These are phyloP conservation scores for Termitomyces titanicus DNA, from an alignment of 768 basidiomycete genomes.

Conservation along the genomic window DNA sequence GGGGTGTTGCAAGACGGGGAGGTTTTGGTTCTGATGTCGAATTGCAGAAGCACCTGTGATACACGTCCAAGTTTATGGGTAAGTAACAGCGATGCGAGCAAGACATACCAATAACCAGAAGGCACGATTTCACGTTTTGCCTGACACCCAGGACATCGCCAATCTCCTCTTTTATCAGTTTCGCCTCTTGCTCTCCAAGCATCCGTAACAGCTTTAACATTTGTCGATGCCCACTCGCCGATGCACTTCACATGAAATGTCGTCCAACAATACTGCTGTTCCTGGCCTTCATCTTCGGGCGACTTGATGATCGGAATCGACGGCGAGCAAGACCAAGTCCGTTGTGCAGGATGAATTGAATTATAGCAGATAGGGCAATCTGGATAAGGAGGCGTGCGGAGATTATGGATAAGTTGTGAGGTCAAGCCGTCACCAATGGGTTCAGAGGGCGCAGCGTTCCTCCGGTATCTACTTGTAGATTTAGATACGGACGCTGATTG, in stretches of 20 bases:
- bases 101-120: slow-evolving; percentile 58
- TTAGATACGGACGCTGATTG: slow-evolving; percentile 2
- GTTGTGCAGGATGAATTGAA: slow-evolving; percentile 70
- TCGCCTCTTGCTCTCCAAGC: slow-evolving; percentile 75
- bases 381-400: slow-evolving; percentile 67
- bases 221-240: slow-evolving; percentile 81
- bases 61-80: slow-evolving; percentile 9
- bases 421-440: slow-evolving; percentile 65
- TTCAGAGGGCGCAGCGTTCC: slow-evolving; percentile 9
- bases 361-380: slow-evolving; percentile 87
- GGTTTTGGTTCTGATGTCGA: slow-evolving; percentile 70
- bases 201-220: slow-evolving; percentile 65
- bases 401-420: slow-evolving; percentile 60
- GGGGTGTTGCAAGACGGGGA: slow-evolving; percentile 65
- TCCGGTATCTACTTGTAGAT: slow-evolving; percentile 2
- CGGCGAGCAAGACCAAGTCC: slow-evolving; percentile 86
- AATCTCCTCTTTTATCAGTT: slow-evolving; percentile 60
- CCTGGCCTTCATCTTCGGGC: slow-evolving; percentile 25
- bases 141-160: slow-evolving; percentile 95
- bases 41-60: slow-evolving; percentile 80
- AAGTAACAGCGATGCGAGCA: background rate
- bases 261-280: slow-evolving; percentile 77
- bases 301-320: slow-evolving; percentile 40
- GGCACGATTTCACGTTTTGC: slow-evolving; percentile 68
- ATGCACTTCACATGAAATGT: slow-evolving; percentile 92